These are phyloP conservation scores for Zoysia matrella DNA, from an alignment of 202 grass and related monocot species.

Conservation along the genomic window DNA sequence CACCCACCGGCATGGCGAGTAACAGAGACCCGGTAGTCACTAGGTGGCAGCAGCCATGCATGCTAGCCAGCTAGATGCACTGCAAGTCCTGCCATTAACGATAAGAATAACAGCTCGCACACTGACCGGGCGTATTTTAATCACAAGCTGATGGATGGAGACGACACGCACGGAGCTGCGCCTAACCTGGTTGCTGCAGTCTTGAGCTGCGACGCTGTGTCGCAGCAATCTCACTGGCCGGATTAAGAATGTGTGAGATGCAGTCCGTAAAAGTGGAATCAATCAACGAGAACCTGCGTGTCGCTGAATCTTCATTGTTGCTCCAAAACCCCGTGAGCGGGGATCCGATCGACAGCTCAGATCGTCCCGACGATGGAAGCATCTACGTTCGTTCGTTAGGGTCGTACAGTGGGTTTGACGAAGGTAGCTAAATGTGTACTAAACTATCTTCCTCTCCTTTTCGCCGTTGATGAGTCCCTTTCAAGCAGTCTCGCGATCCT, in stretches of 20 bases:
- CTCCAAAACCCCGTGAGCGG: too few species aligned
- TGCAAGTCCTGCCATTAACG: background rate
- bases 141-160: background rate
- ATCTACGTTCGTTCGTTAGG: background rate
- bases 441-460: background rate
- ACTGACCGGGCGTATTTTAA: slow-evolving; percentile 6
- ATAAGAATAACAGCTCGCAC: background rate
- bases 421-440: background rate
- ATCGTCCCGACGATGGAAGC: background rate
- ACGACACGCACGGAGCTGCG: background rate
- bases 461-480: too few species aligned
- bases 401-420: slow-evolving; percentile 1
- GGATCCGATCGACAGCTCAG: too few species aligned
- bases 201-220: background rate
- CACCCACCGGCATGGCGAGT: slow-evolving; percentile 26
- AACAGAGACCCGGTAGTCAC: slow-evolving; percentile 17
- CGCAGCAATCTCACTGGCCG: background rate
- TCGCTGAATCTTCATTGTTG: background rate
- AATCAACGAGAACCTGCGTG: background rate
- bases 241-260: slow-evolving; percentile 2
- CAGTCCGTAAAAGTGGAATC: background rate
- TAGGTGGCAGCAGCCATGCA: background rate
- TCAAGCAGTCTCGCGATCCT: too few species aligned
- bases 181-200: slow-evolving; percentile 25
- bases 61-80: background rate